A percentile compares a stretch with the other conserved stretches of the same genome.
Conservation (phyloP, 78 protist species). For the Planoprotostelium fungivorum region DNA sequence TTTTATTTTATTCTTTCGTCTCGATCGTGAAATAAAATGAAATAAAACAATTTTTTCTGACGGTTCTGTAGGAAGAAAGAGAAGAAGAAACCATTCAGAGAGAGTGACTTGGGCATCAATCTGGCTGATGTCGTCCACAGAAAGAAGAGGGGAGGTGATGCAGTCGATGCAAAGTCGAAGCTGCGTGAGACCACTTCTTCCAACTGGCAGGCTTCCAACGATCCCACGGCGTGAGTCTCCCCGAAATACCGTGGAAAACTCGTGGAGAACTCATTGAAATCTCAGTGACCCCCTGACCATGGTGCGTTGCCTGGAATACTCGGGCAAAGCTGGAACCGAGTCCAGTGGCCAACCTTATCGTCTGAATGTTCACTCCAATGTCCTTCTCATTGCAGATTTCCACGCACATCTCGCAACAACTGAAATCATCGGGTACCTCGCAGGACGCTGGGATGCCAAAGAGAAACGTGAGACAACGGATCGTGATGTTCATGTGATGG, state of each 20-base stretch:
- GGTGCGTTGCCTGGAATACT: not conserved
- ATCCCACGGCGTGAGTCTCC: not conserved
- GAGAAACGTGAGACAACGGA: constrained; percentile 9
- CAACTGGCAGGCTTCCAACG: not conserved
- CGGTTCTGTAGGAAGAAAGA: not conserved
- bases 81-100: not conserved
- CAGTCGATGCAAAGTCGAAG: not conserved
- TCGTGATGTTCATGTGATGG: not conserved
- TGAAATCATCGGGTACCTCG: constrained; percentile 71
- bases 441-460: constrained; percentile 47
- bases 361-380: constrained; percentile 24
- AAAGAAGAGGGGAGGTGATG: not conserved
- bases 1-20: no score
- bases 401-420: constrained; percentile 56
- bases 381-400: constrained; percentile 26
- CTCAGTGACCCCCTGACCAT: not conserved
- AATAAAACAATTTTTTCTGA: not conserved
- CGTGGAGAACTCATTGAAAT: not conserved
- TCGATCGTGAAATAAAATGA: not conserved
- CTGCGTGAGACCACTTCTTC: not conserved
- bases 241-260: not conserved
- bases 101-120: not conserved
- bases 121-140: not conserved
- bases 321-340: not conserved
- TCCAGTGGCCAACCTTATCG: constrained; percentile 31